Conservation (phyloP, 1,139 yeast species). For the Saccharomyces hybrid region DNA sequence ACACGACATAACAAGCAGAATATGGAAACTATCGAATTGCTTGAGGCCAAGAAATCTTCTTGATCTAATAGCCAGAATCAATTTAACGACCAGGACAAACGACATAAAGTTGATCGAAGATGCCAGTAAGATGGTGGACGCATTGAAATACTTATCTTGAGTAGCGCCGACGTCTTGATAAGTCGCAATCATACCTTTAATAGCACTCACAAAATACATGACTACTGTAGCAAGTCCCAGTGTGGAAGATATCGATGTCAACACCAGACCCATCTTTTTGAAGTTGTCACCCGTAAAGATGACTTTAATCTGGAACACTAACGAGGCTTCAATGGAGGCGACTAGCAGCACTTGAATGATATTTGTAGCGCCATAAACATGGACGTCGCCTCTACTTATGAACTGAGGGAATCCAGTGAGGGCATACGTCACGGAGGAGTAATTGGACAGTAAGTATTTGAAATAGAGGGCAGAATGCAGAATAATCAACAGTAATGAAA, state of each 20-base stretch:
- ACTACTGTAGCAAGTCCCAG: slow-evolving; percentile 47
- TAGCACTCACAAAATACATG: slow-evolving; percentile 44
- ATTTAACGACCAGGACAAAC: slow-evolving; percentile 50
- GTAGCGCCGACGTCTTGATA: slow-evolving; percentile 24
- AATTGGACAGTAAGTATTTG: slow-evolving; percentile 46
- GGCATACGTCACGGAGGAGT: slow-evolving; percentile 41
- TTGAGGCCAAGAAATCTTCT: slow-evolving; percentile 70
- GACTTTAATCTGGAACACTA: slow-evolving; percentile 62
- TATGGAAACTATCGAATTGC: slow-evolving; percentile 77
- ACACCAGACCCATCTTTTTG: slow-evolving; percentile 34
- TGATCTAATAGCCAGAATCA: slow-evolving; percentile 58
- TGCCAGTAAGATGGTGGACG: slow-evolving; percentile 58
- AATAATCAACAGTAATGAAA: slow-evolving; percentile 47
- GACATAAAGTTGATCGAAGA: slow-evolving; percentile 60
- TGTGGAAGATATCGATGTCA: slow-evolving; percentile 38
- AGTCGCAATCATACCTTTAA: slow-evolving; percentile 32
- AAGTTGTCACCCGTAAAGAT: slow-evolving; percentile 55
- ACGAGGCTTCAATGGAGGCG: slow-evolving; percentile 51
- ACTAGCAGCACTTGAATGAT: slow-evolving; percentile 54
- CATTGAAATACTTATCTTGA: slow-evolving; percentile 36
- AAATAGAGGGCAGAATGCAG: slow-evolving; percentile 56
- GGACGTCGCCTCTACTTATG: slow-evolving; percentile 33
- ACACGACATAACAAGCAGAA: slow-evolving; percentile 65
- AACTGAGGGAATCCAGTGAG: slow-evolving; percentile 44
- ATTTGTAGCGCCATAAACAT: slow-evolving; percentile 50